Evolutionary conservation across 1,284 basidiomycete genomes (phyloP).

Genomic region (Ganoderma lucidum): DNA sequence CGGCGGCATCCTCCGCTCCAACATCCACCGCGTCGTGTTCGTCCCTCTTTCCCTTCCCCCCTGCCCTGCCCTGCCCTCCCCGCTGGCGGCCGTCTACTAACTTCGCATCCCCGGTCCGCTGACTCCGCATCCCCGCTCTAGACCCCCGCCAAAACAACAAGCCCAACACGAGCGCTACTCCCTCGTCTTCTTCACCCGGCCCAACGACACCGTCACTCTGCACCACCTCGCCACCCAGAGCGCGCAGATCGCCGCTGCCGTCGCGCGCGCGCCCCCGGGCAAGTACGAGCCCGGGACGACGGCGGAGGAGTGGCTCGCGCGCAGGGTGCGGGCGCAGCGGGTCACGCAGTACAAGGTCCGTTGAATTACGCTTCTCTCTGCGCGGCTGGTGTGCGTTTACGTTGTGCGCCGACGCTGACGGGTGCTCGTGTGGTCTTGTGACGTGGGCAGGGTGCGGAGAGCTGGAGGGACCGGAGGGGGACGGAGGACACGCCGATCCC

Average conservation of each 20-base stretch:
- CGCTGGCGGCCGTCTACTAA: neutral
- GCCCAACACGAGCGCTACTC: slow-evolving; percentile 42
- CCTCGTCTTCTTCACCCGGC: slow-evolving; percentile 47
- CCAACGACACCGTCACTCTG: slow-evolving; percentile 40
- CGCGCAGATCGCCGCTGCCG: slow-evolving; percentile 37
- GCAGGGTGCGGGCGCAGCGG: slow-evolving; percentile 41
- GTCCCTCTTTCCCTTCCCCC: slow-evolving; percentile 17
- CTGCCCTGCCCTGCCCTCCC: too few species aligned
- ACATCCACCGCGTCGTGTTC: slow-evolving; percentile 45
- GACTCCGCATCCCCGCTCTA: slow-evolving; percentile 1
- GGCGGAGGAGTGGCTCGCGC: slow-evolving; percentile 41
- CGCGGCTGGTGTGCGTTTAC: slow-evolving; percentile 12
- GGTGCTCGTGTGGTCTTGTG: too few species aligned
- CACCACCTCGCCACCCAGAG: slow-evolving; percentile 36
- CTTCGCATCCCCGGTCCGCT: neutral
- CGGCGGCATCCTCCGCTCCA: slow-evolving; percentile 46
- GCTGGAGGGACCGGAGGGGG: slow-evolving; percentile 26
- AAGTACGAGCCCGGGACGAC: slow-evolving; percentile 38
- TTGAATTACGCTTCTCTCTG: neutral
- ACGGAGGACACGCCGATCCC: slow-evolving; percentile 17
- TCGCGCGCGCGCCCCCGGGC: slow-evolving; percentile 23
- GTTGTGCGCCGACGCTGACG: neutral
- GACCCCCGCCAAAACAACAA: slow-evolving; percentile 43
- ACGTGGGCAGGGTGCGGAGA: slow-evolving; percentile 30
- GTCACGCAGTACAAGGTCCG: slow-evolving; percentile 41